Evolutionary conservation across 805 yeast genomes (phyloP), one percentile per base, ranked within the genome.

Genomic region (Wickerhamomyces silvicola): DNA sequence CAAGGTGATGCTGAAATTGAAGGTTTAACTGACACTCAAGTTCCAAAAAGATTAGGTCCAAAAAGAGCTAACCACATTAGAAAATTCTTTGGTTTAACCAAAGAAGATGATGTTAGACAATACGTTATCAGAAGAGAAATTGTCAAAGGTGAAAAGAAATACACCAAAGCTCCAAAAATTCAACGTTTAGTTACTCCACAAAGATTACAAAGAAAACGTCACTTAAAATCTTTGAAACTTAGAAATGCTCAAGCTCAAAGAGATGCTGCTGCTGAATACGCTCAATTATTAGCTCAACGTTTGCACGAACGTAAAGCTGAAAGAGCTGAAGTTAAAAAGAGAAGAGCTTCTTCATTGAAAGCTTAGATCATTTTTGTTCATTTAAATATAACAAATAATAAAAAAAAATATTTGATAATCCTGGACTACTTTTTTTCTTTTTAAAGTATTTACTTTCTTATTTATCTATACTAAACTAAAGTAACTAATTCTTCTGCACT

Each of bases 241-340:
- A 84, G 79, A 76, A 84, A 85, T 71, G 97, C 97, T 68, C 95
- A 86, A 78, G 87, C 85, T 63, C 95, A 87, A 75, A 87, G 95
- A 86, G 97, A 92, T 70, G 96, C 95, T 74, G 98, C 99, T 71
- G 95, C 97, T 65, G 98, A 92, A 74, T 92, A 92, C 81, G 94
- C 97, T 65, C 95, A 88, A 75, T 78, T 92, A 66, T 78, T 92
- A 68, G 97, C 99, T 66, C 75, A 86, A 77, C 90, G 97, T 74
- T 82, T 90, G 69, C 83, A 86, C 71, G 97, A 90, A 75, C 86
- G 88, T 76, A 90, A 90, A 79, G 90, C 94, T 67, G 95, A 86
- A 74, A 85, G 78, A 77, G 96, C 95, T 72, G 97, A 87, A 78
- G 78, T 83, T 72, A 87, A 83, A 78, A 90, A 90, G 95, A 87